Evolutionary conservation across 2,329 filamentous ascomycete genomes (phyloP).

Genomic region (Zasmidium cellare): DNA sequence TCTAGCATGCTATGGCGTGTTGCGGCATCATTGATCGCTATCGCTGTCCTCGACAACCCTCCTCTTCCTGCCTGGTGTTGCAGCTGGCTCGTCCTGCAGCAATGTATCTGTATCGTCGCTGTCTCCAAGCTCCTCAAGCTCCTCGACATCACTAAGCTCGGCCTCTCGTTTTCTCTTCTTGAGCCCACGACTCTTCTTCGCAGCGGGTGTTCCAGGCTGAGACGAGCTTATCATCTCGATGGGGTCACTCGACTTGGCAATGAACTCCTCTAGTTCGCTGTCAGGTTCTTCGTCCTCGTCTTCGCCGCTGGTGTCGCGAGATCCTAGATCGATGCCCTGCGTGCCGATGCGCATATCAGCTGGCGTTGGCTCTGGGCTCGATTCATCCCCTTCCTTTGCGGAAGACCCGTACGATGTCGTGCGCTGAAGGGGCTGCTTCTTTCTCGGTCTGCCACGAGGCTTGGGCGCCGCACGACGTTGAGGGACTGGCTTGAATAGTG

Average conservation of each 20-base stretch:
- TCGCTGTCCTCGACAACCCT: constrained; percentile 25
- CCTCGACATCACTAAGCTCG: constrained; percentile 15
- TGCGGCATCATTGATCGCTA: constrained; percentile 13
- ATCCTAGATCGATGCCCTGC: constrained; percentile 43
- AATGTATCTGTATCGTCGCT: neutral
- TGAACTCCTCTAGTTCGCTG: constrained; percentile 48
- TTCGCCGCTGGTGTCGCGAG: constrained; percentile 45
- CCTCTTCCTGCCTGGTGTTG: constrained; percentile 13
- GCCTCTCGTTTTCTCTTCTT: constrained; percentile 12
- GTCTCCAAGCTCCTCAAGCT: constrained; percentile 15
- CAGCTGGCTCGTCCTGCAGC: constrained; percentile 6
- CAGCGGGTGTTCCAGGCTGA: constrained; percentile 19
- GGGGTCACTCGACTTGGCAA: constrained; percentile 45
- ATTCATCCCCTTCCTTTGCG: constrained; percentile 35
- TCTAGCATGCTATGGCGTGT: neutral
- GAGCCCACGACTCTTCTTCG: constrained; percentile 14
- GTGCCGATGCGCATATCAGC: constrained; percentile 36
- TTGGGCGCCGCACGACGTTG: constrained; percentile 7
- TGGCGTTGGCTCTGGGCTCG: constrained; percentile 37
- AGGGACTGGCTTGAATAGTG: neutral
- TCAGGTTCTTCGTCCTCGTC: constrained; percentile 46
- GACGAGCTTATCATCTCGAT: constrained; percentile 34
- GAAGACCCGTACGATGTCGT: constrained; percentile 28
- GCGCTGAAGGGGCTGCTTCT: constrained; percentile 21
- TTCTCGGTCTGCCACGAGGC: constrained; percentile 20